Percentiles rank a stretch among this genome's conserved stretches.
phyloP scores from a whole-genome alignment of 2,329 filamentous ascomycete genomes.

The Kalmusia sp. region DNA sequence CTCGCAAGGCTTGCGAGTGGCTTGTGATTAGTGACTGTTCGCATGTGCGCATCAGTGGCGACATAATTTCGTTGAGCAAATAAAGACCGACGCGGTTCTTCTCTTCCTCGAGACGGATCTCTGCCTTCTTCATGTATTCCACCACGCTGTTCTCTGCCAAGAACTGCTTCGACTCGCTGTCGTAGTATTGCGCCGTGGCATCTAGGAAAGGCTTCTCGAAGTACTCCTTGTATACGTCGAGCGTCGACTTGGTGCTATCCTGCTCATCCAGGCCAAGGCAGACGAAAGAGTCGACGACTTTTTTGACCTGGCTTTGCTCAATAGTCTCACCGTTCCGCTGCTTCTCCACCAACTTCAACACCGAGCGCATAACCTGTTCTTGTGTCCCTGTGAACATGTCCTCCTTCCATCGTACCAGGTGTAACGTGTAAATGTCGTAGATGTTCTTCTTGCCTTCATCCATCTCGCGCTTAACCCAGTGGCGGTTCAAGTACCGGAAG shows the following conservation, averaged over 20 bases:
- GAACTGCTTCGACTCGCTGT: constrained; percentile 91
- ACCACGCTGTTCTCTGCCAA: constrained; percentile 96
- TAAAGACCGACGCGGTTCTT: constrained; percentile 93
- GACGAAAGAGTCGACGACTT: constrained; percentile 93
- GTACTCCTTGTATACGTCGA: constrained; percentile 91
- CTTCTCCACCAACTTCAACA: constrained; percentile 94
- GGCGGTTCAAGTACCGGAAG: constrained; percentile 93
- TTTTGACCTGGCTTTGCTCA: constrained; percentile 95
- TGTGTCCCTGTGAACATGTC: constrained; percentile 88
- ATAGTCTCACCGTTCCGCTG: constrained; percentile 98
- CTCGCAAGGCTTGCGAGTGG: constrained; percentile 83
- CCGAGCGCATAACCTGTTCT: constrained; percentile 90
- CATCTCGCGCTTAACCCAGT: constrained; percentile 99
- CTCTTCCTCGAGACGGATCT: constrained; percentile 86
- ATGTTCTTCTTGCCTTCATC: constrained; percentile 98
- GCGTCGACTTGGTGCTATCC: constrained; percentile 89
- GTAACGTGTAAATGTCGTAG: constrained; percentile 96
- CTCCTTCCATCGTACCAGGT: constrained; percentile 93
- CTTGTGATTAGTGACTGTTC: constrained; percentile 89
- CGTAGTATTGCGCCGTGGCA: constrained; percentile 85
- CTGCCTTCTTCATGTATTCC: constrained; percentile 99
- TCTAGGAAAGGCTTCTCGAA: constrained; percentile 93
- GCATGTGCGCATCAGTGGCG: constrained; percentile 83
- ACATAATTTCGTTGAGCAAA: constrained; percentile 86
- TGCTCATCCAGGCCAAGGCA: constrained; percentile 93